Conservation (phyloP, 2,329 filamentous ascomycete genomes). For the Xylaria sp. region DNA sequence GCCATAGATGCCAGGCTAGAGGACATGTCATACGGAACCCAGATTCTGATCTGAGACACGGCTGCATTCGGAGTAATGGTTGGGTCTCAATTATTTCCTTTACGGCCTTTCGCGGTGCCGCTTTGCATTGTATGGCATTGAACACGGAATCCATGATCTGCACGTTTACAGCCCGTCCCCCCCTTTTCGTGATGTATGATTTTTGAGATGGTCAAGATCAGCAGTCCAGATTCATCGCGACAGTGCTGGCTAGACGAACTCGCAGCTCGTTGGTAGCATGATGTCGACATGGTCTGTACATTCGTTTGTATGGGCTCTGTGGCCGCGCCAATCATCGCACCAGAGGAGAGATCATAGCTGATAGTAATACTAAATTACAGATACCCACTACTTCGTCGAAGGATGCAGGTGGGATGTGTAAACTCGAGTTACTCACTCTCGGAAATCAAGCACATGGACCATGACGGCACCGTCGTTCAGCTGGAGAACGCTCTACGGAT, state of each 20-base stretch:
- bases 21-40: slow-evolving; percentile 28
- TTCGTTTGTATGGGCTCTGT: too few species aligned
- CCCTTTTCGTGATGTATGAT: background rate
- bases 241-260: background rate
- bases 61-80: slow-evolving; percentile 44
- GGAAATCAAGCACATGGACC: too few species aligned
- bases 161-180: slow-evolving; percentile 20
- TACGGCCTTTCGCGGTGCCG: slow-evolving; percentile 32
- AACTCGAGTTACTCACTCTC: too few species aligned
- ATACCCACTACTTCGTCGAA: too few species aligned
- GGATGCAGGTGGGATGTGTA: too few species aligned
- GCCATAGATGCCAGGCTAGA: slow-evolving; percentile 26
- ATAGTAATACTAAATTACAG: too few species aligned
- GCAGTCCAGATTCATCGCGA: background rate
- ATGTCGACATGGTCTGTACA: too few species aligned
- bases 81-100: slow-evolving; percentile 41
- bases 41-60: slow-evolving; percentile 32
- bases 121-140: slow-evolving; percentile 50
- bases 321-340: too few species aligned
- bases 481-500: too few species aligned
- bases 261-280: background rate
- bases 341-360: too few species aligned
- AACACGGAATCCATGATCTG: slow-evolving; percentile 49
- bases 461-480: too few species aligned
- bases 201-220: background rate